Percentiles rank a stretch among this genome's conserved stretches.
Conservation (phyloP, 495 filamentous ascomycete genomes). For the Schizothecium vesticola region DNA sequence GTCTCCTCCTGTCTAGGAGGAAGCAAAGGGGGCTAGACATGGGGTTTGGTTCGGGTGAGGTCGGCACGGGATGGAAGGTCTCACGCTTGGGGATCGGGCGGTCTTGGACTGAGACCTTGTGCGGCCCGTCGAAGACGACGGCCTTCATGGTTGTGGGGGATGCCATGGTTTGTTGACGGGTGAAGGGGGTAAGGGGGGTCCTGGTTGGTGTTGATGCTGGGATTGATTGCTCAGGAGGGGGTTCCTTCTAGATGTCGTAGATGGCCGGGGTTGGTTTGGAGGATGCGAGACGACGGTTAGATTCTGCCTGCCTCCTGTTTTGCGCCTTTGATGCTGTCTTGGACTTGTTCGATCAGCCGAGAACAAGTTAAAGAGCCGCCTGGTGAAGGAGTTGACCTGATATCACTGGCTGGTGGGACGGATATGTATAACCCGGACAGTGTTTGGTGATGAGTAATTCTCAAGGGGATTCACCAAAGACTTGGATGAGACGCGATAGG, state of each 20-base stretch:
- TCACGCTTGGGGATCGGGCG: conserved; percentile 54
- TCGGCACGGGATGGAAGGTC: conserved; percentile 15
- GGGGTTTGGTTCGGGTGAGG: not conserved
- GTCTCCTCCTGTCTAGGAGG: not conserved
- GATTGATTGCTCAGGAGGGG: no score
- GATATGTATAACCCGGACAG: not conserved
- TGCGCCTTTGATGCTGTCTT: not conserved
- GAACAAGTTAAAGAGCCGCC: not conserved
- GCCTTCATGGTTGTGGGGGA: conserved; percentile 55
- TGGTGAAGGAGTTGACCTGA: not conserved
- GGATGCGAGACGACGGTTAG: not conserved
- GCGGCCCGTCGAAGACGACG: conserved; percentile 62
- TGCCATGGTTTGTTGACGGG: not conserved
- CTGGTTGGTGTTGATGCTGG: not conserved
- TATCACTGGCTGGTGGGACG: not conserved
- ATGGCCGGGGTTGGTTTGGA: not conserved
- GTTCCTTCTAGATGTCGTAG: not conserved
- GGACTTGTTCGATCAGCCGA: not conserved
- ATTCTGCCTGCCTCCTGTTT: not conserved
- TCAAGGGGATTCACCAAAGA: no score
- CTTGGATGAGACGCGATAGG: not conserved
- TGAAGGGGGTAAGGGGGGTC: not conserved
- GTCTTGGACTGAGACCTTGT: conserved; percentile 58
- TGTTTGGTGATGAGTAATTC: not conserved
- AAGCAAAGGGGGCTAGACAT: not conserved